Conservation (phyloP, 768 basidiomycete species). For the Lentinula raphanica region DNA sequence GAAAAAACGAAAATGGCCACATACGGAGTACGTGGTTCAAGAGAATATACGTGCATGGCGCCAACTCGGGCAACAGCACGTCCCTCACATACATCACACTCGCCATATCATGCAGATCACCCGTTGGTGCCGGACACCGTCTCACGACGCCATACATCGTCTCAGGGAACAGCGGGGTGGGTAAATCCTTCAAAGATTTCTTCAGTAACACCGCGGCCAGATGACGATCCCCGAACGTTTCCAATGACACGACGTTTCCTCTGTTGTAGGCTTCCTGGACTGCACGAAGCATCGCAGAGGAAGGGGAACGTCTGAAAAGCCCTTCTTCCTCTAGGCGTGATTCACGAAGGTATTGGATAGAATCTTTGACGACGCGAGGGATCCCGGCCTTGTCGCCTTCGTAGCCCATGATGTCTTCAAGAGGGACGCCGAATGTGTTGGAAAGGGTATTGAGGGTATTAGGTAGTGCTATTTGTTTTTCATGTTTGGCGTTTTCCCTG, state of each 20-base stretch:
- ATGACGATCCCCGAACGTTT: constrained; percentile 72
- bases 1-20: constrained; percentile 16
- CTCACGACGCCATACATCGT: constrained; percentile 57
- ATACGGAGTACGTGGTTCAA: constrained; percentile 64
- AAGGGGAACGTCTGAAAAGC: constrained; percentile 78
- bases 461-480: constrained; percentile 65
- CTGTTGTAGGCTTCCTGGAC: constrained; percentile 83
- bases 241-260: constrained; percentile 74
- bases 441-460: constrained; percentile 53
- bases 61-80: constrained; percentile 58
- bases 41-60: constrained; percentile 67
- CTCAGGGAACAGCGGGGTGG: constrained; percentile 75
- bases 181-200: constrained; percentile 79
- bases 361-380: constrained; percentile 77
- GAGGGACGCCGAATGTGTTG: constrained; percentile 71
- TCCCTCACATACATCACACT: constrained; percentile 65
- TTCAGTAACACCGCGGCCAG: constrained; percentile 83
- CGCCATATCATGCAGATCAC: constrained; percentile 50
- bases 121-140: constrained; percentile 58
- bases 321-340: constrained; percentile 73
- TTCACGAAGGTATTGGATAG: constrained; percentile 64
- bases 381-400: constrained; percentile 78
- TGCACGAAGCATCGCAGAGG: constrained; percentile 60
- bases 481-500: constrained; percentile 78
- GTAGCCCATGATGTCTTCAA: constrained; percentile 81